phyloP scores from a whole-genome alignment of 2,329 filamentous ascomycete genomes.

The Nakataea oryzae region DNA sequence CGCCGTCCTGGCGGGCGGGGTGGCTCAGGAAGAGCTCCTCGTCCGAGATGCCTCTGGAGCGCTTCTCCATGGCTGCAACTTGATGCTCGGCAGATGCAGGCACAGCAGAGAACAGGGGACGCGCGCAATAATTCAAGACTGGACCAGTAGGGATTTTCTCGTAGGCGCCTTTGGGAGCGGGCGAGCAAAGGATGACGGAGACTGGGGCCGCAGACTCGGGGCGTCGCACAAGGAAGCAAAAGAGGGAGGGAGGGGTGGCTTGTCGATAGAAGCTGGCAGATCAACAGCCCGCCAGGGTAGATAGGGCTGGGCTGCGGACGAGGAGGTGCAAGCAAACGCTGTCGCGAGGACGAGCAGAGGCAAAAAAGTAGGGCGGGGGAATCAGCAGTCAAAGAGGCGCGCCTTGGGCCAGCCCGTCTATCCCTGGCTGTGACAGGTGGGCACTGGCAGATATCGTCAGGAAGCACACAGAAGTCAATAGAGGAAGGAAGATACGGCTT shows the following conservation, averaged over 20 bases:
- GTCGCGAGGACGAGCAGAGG: not conserved
- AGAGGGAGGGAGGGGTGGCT: not conserved
- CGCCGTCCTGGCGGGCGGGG: constrained; percentile 35
- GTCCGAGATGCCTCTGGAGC: constrained; percentile 56
- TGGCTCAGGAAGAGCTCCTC: constrained; percentile 74
- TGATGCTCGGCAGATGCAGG: constrained; percentile 7
- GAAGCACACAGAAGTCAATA: not conserved
- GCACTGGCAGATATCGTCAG: not conserved
- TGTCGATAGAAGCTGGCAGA: not conserved
- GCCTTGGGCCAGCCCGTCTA: not conserved
- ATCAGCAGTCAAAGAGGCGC: not conserved
- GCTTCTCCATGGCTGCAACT: constrained; percentile 29
- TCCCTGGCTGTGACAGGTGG: not conserved
- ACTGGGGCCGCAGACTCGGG: not conserved
- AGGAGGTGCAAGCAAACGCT: not conserved
- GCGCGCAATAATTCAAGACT: constrained; percentile 4
- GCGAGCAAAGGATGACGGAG: not conserved
- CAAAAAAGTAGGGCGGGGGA: not conserved
- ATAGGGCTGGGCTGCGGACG: not conserved
- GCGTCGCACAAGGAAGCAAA: not conserved
- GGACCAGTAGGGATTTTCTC: constrained; percentile 1
- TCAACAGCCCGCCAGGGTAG: not conserved
- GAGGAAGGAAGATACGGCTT: not conserved
- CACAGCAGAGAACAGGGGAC: constrained; percentile 2
- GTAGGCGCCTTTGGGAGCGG: not conserved